Conservation (phyloP, 257 asterid genomes). For the Ocimum tenuiflorum region DNA sequence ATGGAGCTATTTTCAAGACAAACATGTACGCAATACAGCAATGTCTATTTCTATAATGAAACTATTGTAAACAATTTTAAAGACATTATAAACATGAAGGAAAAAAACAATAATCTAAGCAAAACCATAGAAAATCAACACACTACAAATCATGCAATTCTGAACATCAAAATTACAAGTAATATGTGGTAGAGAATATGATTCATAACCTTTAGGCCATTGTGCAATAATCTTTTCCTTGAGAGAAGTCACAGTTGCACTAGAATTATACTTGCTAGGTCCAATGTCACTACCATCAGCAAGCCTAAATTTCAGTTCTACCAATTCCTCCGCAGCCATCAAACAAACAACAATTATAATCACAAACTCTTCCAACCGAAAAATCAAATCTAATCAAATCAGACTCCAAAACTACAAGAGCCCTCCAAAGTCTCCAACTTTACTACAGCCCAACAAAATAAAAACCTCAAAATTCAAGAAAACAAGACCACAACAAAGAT, state of each 20-base stretch:
- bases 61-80: no score
- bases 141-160: no score
- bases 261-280: constrained; percentile 63
- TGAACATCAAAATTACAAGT: no score
- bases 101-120: no score
- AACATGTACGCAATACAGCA: no score
- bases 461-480: constrained; percentile 1
- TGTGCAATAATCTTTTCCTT: constrained; percentile 80
- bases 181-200: no score
- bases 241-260: constrained; percentile 65
- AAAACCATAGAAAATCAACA: no score
- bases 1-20: no score
- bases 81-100: no score
- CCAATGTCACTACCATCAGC: constrained; percentile 96
- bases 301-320: constrained; percentile 85
- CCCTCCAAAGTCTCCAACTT: not conserved
- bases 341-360: constrained; percentile 13
- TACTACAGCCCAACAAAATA: not conserved
- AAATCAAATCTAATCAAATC: constrained; percentile 23
- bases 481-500: constrained; percentile 6
- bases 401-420: constrained; percentile 5
- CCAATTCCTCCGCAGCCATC: constrained; percentile 85
- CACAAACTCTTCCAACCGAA: constrained; percentile 31
- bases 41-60: no score
- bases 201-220: constrained; percentile 79